Percentiles rank a stretch among this genome's conserved stretches.
Evolutionary conservation across 1,284 basidiomycete genomes (phyloP).

Genomic region (Ustilago hordei): DNA sequence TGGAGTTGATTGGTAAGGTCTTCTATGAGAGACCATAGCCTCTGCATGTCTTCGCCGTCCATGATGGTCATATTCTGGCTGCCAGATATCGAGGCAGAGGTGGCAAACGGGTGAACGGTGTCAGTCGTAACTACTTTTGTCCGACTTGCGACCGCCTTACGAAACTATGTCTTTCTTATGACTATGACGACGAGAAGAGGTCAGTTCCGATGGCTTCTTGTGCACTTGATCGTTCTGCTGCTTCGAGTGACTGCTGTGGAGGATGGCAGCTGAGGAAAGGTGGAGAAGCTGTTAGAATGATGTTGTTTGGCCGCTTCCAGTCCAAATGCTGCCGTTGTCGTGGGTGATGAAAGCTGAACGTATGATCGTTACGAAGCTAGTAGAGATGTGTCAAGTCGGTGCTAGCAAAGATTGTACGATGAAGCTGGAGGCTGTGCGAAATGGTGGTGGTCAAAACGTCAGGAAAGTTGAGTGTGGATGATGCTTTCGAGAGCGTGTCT

Average conservation of each 20-base stretch:
- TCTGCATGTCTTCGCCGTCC: constrained; percentile 63
- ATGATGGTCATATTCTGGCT: constrained; percentile 44
- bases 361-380: neutral
- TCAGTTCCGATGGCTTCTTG: too few species aligned
- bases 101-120: too few species aligned
- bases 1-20: constrained; percentile 76
- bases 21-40: constrained; percentile 65
- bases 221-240: neutral
- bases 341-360: too few species aligned
- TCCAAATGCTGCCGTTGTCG: neutral
- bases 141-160: neutral
- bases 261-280: neutral
- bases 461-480: neutral
- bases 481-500: neutral
- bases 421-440: neutral
- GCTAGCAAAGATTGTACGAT: neutral
- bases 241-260: neutral
- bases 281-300: too few species aligned
- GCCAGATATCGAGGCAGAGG: constrained; percentile 2
- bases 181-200: too few species aligned
- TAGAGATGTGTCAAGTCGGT: neutral
- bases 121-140: neutral
- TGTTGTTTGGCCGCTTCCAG: neutral
- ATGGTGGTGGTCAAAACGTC: constrained; percentile 16
- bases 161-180: too few species aligned